Conservation (phyloP, 169 alveolate genomes). For the Plasmodium chabaudi region DNA sequence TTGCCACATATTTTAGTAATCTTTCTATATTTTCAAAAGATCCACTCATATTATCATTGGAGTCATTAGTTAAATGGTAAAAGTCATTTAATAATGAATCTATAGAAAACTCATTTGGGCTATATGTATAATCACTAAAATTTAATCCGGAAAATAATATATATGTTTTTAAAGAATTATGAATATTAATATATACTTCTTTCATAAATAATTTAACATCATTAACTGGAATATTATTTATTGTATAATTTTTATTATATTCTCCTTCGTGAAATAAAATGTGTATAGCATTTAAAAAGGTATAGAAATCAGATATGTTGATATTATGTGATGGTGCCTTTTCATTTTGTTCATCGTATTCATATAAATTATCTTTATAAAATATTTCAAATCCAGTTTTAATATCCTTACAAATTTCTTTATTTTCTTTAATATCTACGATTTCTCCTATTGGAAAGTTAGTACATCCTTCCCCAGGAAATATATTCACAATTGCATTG, state of each 20-base stretch:
- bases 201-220: constrained; percentile 35
- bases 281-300: constrained; percentile 36
- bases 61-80: constrained; percentile 14
- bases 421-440: constrained; percentile 12
- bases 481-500: constrained; percentile 1
- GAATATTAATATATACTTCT: constrained; percentile 29
- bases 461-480: constrained; percentile 12
- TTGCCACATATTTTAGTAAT: constrained; percentile 11
- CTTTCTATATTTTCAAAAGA: constrained; percentile 18
- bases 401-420: constrained; percentile 10
- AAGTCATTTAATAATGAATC: constrained; percentile 33
- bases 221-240: constrained; percentile 36
- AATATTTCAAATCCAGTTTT: constrained; percentile 16
- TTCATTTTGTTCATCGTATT: neutral
- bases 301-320: constrained; percentile 13
- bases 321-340: constrained; percentile 8
- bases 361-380: constrained; percentile 1
- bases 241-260: constrained; percentile 30
- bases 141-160: constrained; percentile 21
- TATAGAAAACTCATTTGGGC: constrained; percentile 17
- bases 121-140: constrained; percentile 39
- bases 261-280: constrained; percentile 19
- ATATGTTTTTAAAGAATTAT: constrained; percentile 31
- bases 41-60: neutral
- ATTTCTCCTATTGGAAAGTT: constrained; percentile 15